Base-by-base conservation (phyloP, 202 grass and related monocot genomes). In the Brachypodium distachyon region DNA sequence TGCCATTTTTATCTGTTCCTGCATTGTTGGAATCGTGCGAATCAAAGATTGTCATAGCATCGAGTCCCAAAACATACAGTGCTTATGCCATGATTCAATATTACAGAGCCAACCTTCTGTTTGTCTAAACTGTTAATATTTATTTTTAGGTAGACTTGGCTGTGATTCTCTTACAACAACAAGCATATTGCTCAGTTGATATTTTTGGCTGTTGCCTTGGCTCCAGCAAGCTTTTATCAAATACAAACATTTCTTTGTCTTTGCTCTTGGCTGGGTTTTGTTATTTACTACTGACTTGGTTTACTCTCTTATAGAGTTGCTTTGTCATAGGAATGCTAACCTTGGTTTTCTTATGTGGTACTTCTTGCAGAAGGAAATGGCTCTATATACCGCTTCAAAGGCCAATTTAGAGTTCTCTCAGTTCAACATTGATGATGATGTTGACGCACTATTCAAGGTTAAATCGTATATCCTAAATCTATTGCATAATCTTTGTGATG, bases 361-460 rank as follows among this genome's bases (percentile, higher is more conserved):
- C 42, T 67, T 85, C 54, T 69, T 87, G 86, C 85, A 98, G 95
- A 98, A 98, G 82, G 95, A 98, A 92, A 88, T 95, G 67, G 95
- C 89, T 83, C 59, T 98, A n/a, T 98, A 98, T 79, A 90, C 90
- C 70, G 95, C 95, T 80, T 98, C 95, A 52, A 98, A 95, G 84
- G 89, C 82, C 75, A 95, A 98, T 70, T 88, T 90, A 61, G 95
- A 98, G 78, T 98, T 98, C 81, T 98, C 87, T 87, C 92, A 92
- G 87, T 98, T 98, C 75, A 94, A 98, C 59, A 95, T 98, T 85
- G 95, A 98, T 83, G 89, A 92, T 55, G 91, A 98, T 86, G 64
- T 98, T 74, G 91, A 98, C 77, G 91, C 95, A 60, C 72, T 98
- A 66, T 98, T 98, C 78, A 98, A 98, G 95, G 95, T 98, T 88